Percentiles rank a stretch among this genome's conserved stretches.
phyloP scores from a whole-genome alignment of 2,329 filamentous ascomycete species.

The Fusarium sp. region DNA sequence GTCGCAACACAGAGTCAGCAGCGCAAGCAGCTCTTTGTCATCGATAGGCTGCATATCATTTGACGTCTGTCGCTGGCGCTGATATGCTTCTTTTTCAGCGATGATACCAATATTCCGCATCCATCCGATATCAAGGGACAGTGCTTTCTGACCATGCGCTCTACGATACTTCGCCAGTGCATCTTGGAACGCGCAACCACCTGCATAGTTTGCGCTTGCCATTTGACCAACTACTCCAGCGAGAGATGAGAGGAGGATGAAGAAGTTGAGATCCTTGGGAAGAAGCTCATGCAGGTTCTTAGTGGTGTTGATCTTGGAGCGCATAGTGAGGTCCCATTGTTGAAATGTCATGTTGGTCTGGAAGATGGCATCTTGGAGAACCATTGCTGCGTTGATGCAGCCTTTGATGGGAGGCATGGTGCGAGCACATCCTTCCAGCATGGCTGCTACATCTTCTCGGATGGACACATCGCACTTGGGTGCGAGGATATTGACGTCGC shows the following conservation, averaged over 20 bases:
- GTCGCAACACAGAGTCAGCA: neutral
- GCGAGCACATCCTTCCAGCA: conserved; percentile 19
- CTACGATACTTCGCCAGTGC: neutral
- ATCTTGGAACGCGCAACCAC: conserved; percentile 40
- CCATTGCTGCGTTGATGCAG: conserved; percentile 17
- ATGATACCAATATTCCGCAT: conserved; percentile 10
- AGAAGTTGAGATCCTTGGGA: neutral
- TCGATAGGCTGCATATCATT: conserved; percentile 7
- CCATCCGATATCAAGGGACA: conserved; percentile 3
- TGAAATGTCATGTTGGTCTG: conserved; percentile 50
- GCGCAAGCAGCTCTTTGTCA: neutral
- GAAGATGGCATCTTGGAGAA: conserved; percentile 32
- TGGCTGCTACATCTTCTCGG: neutral
- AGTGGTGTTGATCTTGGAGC: conserved; percentile 51
- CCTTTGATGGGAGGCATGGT: conserved; percentile 43
- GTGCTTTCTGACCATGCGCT: neutral
- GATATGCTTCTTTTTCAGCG: neutral
- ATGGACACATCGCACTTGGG: neutral
- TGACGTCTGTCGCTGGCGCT: neutral
- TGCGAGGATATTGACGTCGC: neutral
- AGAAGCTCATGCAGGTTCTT: conserved; percentile 17
- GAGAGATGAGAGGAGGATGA: conserved; percentile 11
- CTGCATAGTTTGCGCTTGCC: conserved; percentile 56
- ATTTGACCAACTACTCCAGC: conserved; percentile 49
- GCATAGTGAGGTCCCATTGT: conserved; percentile 42